Percentiles rank a stretch among this genome's conserved stretches.
Evolutionary conservation across 495 filamentous ascomycete species (phyloP).

Genomic region (Ramalina peruviana): DNA sequence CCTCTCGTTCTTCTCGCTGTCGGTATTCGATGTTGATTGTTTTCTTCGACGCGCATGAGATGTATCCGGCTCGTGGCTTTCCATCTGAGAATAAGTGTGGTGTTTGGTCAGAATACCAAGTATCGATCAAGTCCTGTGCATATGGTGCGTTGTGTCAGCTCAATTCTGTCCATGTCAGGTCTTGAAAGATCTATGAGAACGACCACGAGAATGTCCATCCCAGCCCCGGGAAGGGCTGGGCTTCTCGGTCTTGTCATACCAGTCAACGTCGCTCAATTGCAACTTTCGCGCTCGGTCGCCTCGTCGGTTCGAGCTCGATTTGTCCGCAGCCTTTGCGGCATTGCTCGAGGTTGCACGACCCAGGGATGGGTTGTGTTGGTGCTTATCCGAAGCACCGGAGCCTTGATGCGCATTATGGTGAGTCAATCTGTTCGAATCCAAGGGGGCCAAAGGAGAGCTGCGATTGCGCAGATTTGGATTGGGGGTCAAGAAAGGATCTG

Average conservation of each 20-base stretch:
- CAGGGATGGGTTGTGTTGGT: conserved; percentile 16
- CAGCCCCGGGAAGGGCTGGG: conserved; percentile 7
- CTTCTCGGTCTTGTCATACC: conserved; percentile 40
- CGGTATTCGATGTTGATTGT: too few relatives aligned
- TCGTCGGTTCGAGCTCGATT: conserved; percentile 52
- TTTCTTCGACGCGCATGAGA: too few relatives aligned
- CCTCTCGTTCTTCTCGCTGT: too few relatives aligned
- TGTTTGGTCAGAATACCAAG: too few relatives aligned
- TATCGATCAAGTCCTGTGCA: too few relatives aligned
- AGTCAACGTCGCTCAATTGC: conserved; percentile 93
- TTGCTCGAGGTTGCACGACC: conserved; percentile 13
- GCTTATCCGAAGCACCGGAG: conserved; percentile 10
- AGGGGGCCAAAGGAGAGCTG: conserved; percentile 7
- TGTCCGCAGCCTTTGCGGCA: conserved; percentile 35
- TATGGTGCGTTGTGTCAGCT: too few relatives aligned
- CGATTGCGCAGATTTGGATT: conserved; percentile 25
- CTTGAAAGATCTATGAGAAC: background rate
- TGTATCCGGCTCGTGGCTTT: too few relatives aligned
- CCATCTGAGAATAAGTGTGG: too few relatives aligned
- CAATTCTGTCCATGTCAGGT: too few relatives aligned
- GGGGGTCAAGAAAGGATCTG: conserved; percentile 28
- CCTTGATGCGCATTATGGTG: conserved; percentile 23
- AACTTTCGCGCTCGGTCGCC: conserved; percentile 80
- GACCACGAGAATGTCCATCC: background rate
- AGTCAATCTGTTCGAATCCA: conserved; percentile 5